Percentiles rank a stretch among this genome's conserved stretches.
Evolutionary conservation across 164 flowering plant genomes (phyloP).

Genomic region (Tinospora cordifolia): DNA sequence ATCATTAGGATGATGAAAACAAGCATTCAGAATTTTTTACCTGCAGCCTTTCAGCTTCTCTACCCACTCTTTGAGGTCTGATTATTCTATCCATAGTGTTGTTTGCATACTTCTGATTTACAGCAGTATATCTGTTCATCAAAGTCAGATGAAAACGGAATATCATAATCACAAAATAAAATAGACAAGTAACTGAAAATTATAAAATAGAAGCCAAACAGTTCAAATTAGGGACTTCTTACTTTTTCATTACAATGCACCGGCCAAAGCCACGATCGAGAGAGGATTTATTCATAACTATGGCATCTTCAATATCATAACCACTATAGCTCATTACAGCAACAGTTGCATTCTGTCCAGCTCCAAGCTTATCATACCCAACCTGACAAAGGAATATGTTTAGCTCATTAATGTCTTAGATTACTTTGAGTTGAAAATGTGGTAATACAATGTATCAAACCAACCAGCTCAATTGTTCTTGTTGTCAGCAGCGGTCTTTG

Average conservation of each 20-base stretch:
- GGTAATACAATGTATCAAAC: constrained; percentile 15
- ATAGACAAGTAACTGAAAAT: neutral
- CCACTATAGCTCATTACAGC: constrained; percentile 99
- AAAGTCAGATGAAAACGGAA: constrained; percentile 3
- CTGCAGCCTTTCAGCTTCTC: constrained; percentile 46
- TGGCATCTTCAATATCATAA: constrained; percentile 99
- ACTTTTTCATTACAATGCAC: constrained; percentile 89
- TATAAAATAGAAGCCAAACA: neutral
- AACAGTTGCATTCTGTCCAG: constrained; percentile 98
- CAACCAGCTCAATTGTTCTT: constrained; percentile 87
- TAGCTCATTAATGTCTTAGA: neutral
- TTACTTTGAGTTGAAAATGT: neutral
- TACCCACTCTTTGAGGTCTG: constrained; percentile 42
- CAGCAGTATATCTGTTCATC: constrained; percentile 37
- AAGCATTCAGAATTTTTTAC: constrained; percentile 21
- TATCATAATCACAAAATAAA: neutral
- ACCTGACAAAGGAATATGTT: constrained; percentile 44
- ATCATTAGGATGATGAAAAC: constrained; percentile 2
- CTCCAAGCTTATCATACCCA: constrained; percentile 90
- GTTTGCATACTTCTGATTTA: constrained; percentile 48
- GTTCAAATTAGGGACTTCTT: neutral
- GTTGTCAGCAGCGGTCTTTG: constrained; percentile 93
- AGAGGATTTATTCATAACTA: constrained; percentile 96
- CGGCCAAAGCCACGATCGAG: constrained; percentile 98
- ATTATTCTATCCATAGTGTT: constrained; percentile 51